These are phyloP conservation scores for Chenopodium formosanum DNA, from an alignment of 148 eudicot species.

Conservation along the genomic window DNA sequence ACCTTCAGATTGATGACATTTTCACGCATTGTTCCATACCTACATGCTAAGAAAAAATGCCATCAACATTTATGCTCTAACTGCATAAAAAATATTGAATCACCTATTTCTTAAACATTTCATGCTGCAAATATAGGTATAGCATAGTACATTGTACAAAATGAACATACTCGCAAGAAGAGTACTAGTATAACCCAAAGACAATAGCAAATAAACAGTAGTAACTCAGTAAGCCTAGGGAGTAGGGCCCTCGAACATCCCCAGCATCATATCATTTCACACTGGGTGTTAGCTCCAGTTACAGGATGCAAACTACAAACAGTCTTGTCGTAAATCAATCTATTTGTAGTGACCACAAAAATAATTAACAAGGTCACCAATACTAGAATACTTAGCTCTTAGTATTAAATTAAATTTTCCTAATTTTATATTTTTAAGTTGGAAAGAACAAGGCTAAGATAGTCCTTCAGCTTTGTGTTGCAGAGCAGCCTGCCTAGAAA, in stretches of 20 bases:
- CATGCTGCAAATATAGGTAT: neutral
- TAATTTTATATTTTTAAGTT: no score
- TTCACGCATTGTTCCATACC: constrained; percentile 99
- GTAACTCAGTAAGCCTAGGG: neutral
- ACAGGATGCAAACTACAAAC: neutral
- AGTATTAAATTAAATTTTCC: neutral
- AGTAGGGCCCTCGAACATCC: no score
- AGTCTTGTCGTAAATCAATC: neutral
- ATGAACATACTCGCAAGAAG: neutral
- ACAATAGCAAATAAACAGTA: neutral
- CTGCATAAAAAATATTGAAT: neutral
- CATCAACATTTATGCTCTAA: constrained; percentile 2
- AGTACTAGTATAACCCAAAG: neutral
- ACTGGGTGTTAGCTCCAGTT: no score
- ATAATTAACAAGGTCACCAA: neutral
- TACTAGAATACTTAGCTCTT: neutral
- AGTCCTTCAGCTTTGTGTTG: no score
- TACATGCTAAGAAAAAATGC: constrained; percentile 48
- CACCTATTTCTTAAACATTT: neutral
- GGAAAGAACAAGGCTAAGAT: no score
- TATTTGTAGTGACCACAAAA: neutral
- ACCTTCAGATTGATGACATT: constrained; percentile 95
- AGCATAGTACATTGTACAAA: neutral
- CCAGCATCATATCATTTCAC: no score
- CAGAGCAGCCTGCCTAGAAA: no score